Evolutionary conservation across 1,139 yeast genomes (phyloP).

Genomic region (Pichia sp.): DNA sequence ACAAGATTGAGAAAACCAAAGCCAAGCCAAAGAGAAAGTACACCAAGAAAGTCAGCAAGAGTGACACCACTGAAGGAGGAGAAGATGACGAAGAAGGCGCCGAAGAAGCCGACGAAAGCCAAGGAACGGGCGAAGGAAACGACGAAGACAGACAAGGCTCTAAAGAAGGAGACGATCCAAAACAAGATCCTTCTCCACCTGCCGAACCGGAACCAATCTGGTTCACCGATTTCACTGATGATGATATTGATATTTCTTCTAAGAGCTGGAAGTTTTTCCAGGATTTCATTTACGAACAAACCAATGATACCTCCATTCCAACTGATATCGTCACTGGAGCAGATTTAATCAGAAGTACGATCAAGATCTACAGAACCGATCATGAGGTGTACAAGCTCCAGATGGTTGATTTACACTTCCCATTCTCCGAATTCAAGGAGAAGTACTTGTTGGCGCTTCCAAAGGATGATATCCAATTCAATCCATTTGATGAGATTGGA

Average conservation of each 20-base stretch:
- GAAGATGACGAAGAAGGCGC: slow-evolving; percentile 13
- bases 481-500: slow-evolving; percentile 74
- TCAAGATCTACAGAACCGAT: slow-evolving; percentile 19
- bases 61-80: slow-evolving; percentile 27
- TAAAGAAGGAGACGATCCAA: background rate
- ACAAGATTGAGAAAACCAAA: slow-evolving; percentile 6
- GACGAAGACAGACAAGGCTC: slow-evolving; percentile 6
- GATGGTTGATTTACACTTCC: slow-evolving; percentile 34
- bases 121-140: slow-evolving; percentile 21
- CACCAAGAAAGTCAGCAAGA: slow-evolving; percentile 20
- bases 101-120: slow-evolving; percentile 2
- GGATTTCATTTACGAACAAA: slow-evolving; percentile 19
- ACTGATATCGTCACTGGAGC: slow-evolving; percentile 19
- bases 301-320: slow-evolving; percentile 13
- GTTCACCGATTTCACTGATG: slow-evolving; percentile 32
- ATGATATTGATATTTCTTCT: slow-evolving; percentile 24
- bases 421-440: slow-evolving; percentile 37
- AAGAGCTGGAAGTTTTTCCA: slow-evolving; percentile 21
- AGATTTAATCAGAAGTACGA: slow-evolving; percentile 26
- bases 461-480: slow-evolving; percentile 51
- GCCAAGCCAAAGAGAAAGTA: slow-evolving; percentile 7
- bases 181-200: background rate
- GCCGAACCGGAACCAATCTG: slow-evolving; percentile 23
- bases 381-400: slow-evolving; percentile 26
- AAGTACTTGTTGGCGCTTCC: slow-evolving; percentile 36